These are phyloP conservation scores for Calvatia gigantea DNA, from an alignment of 768 basidiomycete species.

Conservation along the genomic window DNA sequence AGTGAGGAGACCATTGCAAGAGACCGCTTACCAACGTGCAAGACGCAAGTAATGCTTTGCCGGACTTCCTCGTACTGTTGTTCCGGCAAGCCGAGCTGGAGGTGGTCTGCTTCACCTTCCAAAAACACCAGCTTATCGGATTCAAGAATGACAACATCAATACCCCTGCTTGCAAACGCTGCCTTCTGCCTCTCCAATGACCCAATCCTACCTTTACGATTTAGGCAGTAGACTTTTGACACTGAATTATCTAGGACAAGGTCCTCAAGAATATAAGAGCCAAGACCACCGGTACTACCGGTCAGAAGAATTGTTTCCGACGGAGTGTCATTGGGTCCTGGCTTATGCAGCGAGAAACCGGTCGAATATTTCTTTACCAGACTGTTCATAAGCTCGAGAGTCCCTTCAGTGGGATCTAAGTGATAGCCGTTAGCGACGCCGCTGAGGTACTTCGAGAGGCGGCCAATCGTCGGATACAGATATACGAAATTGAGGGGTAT, in stretches of 20 bases:
- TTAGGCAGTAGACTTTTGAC: conserved; percentile 30
- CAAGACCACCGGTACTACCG: conserved; percentile 33
- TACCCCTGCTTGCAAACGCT: conserved; percentile 21
- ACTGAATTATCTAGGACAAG: conserved; percentile 24
- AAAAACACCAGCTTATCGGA: conserved; percentile 30
- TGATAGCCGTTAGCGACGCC: conserved; percentile 3
- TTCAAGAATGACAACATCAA: conserved; percentile 25
- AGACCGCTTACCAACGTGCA: conserved; percentile 29
- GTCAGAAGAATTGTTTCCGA: conserved; percentile 30
- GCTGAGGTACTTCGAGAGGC: conserved; percentile 12
- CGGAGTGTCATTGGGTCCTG: neutral
- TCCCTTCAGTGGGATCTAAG: neutral
- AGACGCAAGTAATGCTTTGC: conserved; percentile 28
- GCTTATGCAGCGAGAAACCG: conserved; percentile 13
- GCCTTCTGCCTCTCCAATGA: conserved; percentile 18
- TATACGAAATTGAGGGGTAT: conserved; percentile 18
- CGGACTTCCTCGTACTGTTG: conserved; percentile 28
- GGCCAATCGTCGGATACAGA: conserved; percentile 16
- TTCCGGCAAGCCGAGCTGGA: conserved; percentile 23
- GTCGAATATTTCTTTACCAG: conserved; percentile 24
- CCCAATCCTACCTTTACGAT: conserved; percentile 18
- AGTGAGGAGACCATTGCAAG: neutral
- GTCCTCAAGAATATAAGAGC: conserved; percentile 28
- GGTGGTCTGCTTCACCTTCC: conserved; percentile 31
- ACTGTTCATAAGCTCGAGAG: conserved; percentile 17